A percentile compares a stretch with the other conserved stretches of the same genome.
These are phyloP conservation scores for Tritrichomonas musculus DNA, from an alignment of 208 protist genomes.

Conservation along the genomic window DNA sequence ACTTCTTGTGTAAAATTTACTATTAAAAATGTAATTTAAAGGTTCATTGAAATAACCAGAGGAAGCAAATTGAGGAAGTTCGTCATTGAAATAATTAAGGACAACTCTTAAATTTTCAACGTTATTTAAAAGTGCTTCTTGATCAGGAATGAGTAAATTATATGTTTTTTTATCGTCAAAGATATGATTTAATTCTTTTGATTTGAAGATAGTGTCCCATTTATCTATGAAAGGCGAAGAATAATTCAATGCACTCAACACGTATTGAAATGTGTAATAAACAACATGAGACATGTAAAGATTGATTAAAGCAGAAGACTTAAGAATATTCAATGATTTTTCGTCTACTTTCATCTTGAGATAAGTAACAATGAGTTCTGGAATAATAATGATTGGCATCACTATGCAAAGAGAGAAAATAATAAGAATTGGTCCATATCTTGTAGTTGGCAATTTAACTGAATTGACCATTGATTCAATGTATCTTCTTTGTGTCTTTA, in stretches of 20 bases:
- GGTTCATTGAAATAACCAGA: no score
- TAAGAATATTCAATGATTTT: neutral
- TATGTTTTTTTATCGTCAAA: no score
- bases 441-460: neutral
- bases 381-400: neutral
- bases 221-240: neutral
- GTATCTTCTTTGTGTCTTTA: neutral
- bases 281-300: neutral
- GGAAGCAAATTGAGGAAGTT: no score
- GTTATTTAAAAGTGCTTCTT: no score
- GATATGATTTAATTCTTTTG: no score
- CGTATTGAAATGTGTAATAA: neutral
- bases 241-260: no score
- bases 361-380: neutral
- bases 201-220: no score
- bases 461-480: neutral
- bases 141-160: no score
- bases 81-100: no score
- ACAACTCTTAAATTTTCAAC: no score
- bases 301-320: neutral
- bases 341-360: neutral
- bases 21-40: no score
- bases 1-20: no score
- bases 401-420: neutral
- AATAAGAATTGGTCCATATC: neutral